Conservation (phyloP, 208 protist species). For the Leishmania amazonensis region DNA sequence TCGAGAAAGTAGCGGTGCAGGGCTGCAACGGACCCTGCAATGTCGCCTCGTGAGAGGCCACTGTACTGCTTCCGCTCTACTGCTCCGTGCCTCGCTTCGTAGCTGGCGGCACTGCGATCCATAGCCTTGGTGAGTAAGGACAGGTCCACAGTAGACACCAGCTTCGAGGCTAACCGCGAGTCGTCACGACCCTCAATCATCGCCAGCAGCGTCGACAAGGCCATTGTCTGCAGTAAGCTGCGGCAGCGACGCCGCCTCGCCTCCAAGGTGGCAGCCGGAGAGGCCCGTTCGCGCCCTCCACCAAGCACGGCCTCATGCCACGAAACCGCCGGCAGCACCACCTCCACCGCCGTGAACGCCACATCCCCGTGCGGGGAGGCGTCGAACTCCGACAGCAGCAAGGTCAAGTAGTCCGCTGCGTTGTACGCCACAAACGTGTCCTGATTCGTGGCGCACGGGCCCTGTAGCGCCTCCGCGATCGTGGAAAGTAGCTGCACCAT, state of each 20-base stretch:
- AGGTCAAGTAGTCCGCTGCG: constrained; percentile 50
- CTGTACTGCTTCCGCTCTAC: constrained; percentile 30
- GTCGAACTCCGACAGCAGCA: constrained; percentile 33
- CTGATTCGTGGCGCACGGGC: constrained; percentile 58
- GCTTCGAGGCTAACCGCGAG: constrained; percentile 27
- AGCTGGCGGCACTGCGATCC: constrained; percentile 45
- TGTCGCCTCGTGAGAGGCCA: constrained; percentile 35
- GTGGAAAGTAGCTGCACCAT: constrained; percentile 52
- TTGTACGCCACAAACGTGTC: constrained; percentile 54
- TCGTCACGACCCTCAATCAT: constrained; percentile 64
- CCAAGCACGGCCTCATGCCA: constrained; percentile 18
- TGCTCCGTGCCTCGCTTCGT: constrained; percentile 37
- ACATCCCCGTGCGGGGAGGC: constrained; percentile 19
- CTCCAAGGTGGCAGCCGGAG: constrained; percentile 10
- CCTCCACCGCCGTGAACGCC: constrained; percentile 21
- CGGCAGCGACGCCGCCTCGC: constrained; percentile 20
- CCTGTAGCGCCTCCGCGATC: constrained; percentile 54
- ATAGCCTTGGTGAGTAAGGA: constrained; percentile 39
- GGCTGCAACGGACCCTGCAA: constrained; percentile 20
- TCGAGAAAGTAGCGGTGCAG: constrained; percentile 45
- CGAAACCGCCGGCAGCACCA: constrained; percentile 17
- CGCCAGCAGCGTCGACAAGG: constrained; percentile 53
- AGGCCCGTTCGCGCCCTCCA: not conserved
- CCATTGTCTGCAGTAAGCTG: constrained; percentile 26
- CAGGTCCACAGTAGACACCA: constrained; percentile 49